Evolutionary conservation across 371 early-diverging fungal genomes (phyloP), one percentile per base, ranked within the genome.

Genomic region (Nematocida major): DNA sequence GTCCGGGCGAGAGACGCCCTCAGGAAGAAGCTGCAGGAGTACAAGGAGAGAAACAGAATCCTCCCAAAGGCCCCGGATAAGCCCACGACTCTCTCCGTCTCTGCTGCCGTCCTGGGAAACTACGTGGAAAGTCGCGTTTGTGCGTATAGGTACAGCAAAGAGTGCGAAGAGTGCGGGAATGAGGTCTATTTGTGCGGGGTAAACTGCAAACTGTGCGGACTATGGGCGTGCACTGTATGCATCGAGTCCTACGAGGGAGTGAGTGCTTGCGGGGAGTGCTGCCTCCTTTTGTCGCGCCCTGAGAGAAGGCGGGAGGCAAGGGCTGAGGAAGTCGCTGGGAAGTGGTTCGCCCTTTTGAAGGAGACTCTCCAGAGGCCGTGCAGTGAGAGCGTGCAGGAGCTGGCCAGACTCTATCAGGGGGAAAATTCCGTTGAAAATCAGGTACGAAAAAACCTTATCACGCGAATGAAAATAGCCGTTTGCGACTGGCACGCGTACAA

Each of bases 401-500:
- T 49, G 15, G 51, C 61, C 22, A 59, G 11, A 1, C 15, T 1
- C 5, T 13, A 24, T 2, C 7, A 18, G 13, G 15, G 28, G 13
- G 51, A 38, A 20, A 30, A 20, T 15, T 13, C 51, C 9, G 24
- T 42, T 9, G 61, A 69, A 15, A 22, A 36, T 18, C 4, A 3
- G 32, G 51, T 73, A 20, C 13, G 28, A 30, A 48, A 65, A 32
- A 73, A 63, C 48, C 20, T 63, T 3, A 15, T 61, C 5, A 48
- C 26, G n/a, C 24, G 65, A n/a, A 50, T 26, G n/a, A 73, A 73
- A 34, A 51, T 47, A 20, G 63, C 47, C 1, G 20, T 73, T 4
- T 73, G 76, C 36, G 49, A 73, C 43, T 73, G 76, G 76, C 65
- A 73, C 24, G 11, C 65, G 22, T 62, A 69, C 40, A 42, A 65